Evolutionary conservation across 2,329 filamentous ascomycete genomes (phyloP).

Genomic region (Penicillium fuscoglaucum): DNA sequence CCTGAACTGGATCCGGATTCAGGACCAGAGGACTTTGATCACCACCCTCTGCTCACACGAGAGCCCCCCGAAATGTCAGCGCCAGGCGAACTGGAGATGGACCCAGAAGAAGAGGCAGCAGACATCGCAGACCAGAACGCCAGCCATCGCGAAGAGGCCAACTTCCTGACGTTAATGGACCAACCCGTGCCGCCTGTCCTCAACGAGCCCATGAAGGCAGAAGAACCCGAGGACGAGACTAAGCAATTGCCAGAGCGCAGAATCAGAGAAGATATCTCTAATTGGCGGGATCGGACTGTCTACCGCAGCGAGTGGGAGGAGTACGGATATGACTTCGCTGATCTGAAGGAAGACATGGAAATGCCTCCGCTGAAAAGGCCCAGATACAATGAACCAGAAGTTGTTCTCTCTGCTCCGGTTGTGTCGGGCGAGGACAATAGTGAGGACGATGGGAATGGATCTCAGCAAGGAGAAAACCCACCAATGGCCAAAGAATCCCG

Average conservation of each 20-base stretch:
- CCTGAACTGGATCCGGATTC: not conserved
- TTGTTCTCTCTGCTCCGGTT: not conserved
- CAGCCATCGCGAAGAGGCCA: conserved; percentile 47
- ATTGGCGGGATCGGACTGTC: conserved; percentile 51
- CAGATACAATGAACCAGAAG: conserved; percentile 19
- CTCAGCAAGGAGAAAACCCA: not conserved
- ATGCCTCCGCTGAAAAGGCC: conserved; percentile 34
- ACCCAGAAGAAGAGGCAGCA: conserved; percentile 46
- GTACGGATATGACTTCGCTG: conserved; percentile 31
- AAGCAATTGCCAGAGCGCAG: conserved; percentile 34
- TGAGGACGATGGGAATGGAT: not conserved
- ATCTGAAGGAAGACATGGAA: conserved; percentile 33
- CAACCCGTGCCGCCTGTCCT: conserved; percentile 21
- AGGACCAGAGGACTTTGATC: not conserved
- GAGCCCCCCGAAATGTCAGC: conserved; percentile 1
- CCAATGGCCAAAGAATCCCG: not conserved
- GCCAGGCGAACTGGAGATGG: conserved; percentile 21
- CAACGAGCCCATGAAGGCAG: conserved; percentile 24
- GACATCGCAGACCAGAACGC: conserved; percentile 50
- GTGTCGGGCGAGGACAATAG: not conserved
- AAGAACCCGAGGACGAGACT: conserved; percentile 17
- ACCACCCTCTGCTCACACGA: not conserved
- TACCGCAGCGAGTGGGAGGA: conserved; percentile 55
- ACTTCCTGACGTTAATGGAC: conserved; percentile 47
- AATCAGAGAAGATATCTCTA: conserved; percentile 38